Conservation (phyloP, 2,329 filamentous ascomycete species). For the Calonectria ilicicola region DNA sequence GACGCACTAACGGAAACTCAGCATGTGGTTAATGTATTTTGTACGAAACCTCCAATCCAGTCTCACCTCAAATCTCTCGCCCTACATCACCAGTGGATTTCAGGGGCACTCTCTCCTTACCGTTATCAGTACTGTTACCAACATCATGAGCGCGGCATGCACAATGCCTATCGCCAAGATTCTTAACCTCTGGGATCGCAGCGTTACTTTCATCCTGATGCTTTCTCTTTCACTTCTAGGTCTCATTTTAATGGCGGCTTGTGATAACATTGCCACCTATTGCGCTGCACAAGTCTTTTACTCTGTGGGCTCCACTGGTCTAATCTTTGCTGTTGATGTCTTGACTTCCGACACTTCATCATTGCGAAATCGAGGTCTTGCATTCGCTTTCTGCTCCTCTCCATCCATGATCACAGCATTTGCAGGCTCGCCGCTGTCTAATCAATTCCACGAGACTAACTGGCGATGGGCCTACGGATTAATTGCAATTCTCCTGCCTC, state of each 20-base stretch:
- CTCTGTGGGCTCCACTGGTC: constrained; percentile 64
- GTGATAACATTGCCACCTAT: constrained; percentile 57
- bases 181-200: constrained; percentile 51
- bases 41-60: constrained; percentile 55
- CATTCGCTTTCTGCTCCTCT: constrained; percentile 44
- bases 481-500: not conserved
- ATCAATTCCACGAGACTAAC: constrained; percentile 35
- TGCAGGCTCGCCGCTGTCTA: constrained; percentile 40
- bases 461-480: constrained; percentile 42
- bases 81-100: constrained; percentile 54
- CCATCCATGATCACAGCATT: constrained; percentile 52
- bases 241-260: constrained; percentile 67
- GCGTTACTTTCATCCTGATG: constrained; percentile 48
- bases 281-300: constrained; percentile 63
- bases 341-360: constrained; percentile 70
- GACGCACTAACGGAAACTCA: constrained; percentile 26
- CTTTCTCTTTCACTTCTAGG: constrained; percentile 53
- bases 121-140: constrained; percentile 58
- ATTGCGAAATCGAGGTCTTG: constrained; percentile 45
- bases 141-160: constrained; percentile 42
- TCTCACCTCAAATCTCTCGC: constrained; percentile 46
- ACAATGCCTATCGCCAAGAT: constrained; percentile 49
- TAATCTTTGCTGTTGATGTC: constrained; percentile 70
- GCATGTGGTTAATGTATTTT: constrained; percentile 58
- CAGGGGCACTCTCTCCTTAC: constrained; percentile 50